Percentiles rank a stretch among this genome's conserved stretches.
Conservation (phyloP, 2,329 filamentous ascomycete genomes). For the Tolypocladium album region DNA sequence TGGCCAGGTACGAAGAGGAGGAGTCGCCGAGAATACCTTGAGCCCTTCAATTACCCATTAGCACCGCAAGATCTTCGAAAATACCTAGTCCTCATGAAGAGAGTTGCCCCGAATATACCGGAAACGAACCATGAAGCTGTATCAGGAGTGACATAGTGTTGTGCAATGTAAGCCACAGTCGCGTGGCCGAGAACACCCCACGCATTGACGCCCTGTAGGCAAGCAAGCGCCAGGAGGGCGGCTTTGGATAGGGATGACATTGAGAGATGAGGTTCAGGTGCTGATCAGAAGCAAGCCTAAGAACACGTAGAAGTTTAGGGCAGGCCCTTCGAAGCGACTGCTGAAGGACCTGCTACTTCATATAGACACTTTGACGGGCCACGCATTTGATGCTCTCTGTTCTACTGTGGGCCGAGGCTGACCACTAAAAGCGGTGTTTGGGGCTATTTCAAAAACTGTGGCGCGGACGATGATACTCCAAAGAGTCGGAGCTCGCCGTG, state of each 20-base stretch:
- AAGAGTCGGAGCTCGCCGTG: not conserved
- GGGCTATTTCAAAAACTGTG: not conserved
- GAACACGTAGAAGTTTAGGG: too few species aligned
- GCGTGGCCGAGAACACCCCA: conserved; percentile 38
- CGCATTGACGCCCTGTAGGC: conserved; percentile 13
- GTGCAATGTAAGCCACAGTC: conserved; percentile 42
- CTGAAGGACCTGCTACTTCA: not conserved
- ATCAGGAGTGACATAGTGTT: conserved; percentile 31
- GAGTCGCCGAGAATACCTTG: conserved; percentile 26
- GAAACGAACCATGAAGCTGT: conserved; percentile 16
- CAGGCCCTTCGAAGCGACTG: not conserved
- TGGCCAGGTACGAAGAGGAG: conserved; percentile 34
- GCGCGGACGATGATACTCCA: not conserved
- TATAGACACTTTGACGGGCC: not conserved
- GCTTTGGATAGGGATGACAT: conserved; percentile 5
- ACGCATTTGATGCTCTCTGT: not conserved
- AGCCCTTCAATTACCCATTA: conserved; percentile 4
- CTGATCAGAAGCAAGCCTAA: not conserved
- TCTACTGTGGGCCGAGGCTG: not conserved
- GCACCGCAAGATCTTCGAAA: not conserved
- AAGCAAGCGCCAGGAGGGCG: conserved; percentile 5
- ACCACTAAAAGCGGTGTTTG: not conserved
- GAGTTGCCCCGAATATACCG: too few species aligned
- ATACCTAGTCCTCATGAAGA: not conserved
- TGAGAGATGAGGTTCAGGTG: not conserved